Conservation (phyloP, 371 early-diverging fungal genomes). For the Phascolomyces articulosus region DNA sequence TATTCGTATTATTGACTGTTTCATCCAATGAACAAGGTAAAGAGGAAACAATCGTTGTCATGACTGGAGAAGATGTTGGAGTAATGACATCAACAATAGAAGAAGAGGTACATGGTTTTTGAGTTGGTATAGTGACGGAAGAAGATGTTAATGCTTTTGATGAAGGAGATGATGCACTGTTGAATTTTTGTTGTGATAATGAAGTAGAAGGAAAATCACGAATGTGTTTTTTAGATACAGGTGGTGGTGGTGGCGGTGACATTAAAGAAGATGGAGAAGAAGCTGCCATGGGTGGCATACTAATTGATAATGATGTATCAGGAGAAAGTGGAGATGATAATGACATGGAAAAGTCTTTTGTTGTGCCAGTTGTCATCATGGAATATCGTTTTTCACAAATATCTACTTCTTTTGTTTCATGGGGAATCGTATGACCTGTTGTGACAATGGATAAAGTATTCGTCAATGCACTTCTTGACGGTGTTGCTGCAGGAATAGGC, state of each 20-base stretch:
- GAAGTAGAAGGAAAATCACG: background rate
- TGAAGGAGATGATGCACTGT: slow-evolving; percentile 15
- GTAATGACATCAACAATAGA: background rate
- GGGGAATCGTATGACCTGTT: slow-evolving; percentile 10
- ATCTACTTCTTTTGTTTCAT: slow-evolving; percentile 26
- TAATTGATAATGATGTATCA: background rate
- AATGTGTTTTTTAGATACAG: too few relatives aligned
- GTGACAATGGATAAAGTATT: slow-evolving; percentile 27
- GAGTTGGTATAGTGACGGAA: too few relatives aligned
- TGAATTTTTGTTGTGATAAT: background rate
- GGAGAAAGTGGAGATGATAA: background rate
- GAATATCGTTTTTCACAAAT: slow-evolving; percentile 35
- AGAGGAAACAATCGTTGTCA: background rate
- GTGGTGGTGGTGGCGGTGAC: background rate
- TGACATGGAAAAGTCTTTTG: too few relatives aligned
- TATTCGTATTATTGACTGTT: too few relatives aligned
- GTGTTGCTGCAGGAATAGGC: slow-evolving; percentile 23
- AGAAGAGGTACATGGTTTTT: background rate
- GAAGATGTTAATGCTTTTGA: background rate
- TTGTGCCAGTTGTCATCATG: slow-evolving; percentile 1
- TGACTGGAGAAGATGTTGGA: slow-evolving; percentile 22
- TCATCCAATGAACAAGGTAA: slow-evolving; percentile 4
- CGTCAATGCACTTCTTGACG: slow-evolving; percentile 10
- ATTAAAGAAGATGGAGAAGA: background rate
- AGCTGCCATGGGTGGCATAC: slow-evolving; percentile 13